Evolutionary conservation across 371 early-diverging fungal genomes (phyloP).

Genomic region (Zancudomyces culisetae): DNA sequence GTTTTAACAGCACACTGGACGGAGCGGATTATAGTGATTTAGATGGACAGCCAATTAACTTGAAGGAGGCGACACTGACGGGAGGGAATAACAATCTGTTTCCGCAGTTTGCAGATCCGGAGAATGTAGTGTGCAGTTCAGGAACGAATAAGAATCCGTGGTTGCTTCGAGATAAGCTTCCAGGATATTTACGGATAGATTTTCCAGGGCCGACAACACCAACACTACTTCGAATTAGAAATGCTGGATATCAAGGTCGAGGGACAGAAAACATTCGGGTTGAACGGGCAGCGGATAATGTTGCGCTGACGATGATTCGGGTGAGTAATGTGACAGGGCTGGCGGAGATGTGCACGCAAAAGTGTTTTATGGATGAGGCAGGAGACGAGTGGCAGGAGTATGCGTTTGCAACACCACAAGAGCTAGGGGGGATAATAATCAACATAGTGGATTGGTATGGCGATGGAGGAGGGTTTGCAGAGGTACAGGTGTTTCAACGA

Average conservation of each 20-base stretch:
- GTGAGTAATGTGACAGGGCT: conserved; percentile 31
- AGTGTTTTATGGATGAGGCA: conserved; percentile 34
- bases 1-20: conserved; percentile 16
- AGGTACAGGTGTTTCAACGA: conserved; percentile 44
- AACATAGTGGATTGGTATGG: conserved; percentile 54
- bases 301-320: conserved; percentile 32
- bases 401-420: conserved; percentile 21
- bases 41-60: conserved; percentile 17
- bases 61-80: conserved; percentile 9
- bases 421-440: conserved; percentile 31
- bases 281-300: conserved; percentile 27
- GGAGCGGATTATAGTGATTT: conserved; percentile 12
- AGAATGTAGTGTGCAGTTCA: conserved; percentile 28
- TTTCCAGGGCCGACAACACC: conserved; percentile 40
- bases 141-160: conserved; percentile 29
- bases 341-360: conserved; percentile 28
- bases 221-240: conserved; percentile 42
- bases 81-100: conserved; percentile 20
- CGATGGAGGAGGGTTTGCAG: conserved; percentile 43
- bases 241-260: conserved; percentile 32
- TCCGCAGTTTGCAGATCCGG: conserved; percentile 23
- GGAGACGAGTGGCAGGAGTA: conserved; percentile 36
- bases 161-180: conserved; percentile 38
- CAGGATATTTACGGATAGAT: conserved; percentile 41
- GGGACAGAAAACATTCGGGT: conserved; percentile 48